Conservation (phyloP, 306 rosid species). For the Vigna unguiculata region DNA sequence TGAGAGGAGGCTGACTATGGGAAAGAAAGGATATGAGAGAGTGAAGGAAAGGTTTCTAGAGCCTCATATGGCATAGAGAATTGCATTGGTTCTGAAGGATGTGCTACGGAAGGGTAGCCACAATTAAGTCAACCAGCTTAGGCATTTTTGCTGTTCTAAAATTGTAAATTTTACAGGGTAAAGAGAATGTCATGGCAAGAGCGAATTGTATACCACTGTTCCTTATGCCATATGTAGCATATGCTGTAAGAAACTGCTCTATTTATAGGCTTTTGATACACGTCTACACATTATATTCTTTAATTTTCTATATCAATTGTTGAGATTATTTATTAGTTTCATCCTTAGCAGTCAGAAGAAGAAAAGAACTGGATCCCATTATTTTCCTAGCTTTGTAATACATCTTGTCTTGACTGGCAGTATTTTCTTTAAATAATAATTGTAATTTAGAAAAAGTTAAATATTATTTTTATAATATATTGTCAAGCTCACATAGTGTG, state of each 20-base stretch:
- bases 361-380: background rate
- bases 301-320: background rate
- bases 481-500: too few species aligned
- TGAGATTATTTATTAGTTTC: too few species aligned
- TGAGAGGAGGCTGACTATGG: slow-evolving; percentile 88
- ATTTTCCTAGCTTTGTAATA: background rate
- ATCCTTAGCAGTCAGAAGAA: background rate
- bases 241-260: slow-evolving; percentile 32
- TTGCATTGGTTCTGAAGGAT: slow-evolving; percentile 77
- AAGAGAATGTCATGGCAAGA: slow-evolving; percentile 12
- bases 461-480: too few species aligned
- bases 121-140: slow-evolving; percentile 40
- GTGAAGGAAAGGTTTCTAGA: slow-evolving; percentile 85
- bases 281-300: background rate
- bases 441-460: too few species aligned
- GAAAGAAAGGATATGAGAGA: slow-evolving; percentile 80
- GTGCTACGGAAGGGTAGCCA: slow-evolving; percentile 64
- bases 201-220: slow-evolving; percentile 14
- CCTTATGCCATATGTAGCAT: slow-evolving; percentile 40
- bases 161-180: slow-evolving; percentile 44
- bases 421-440: too few species aligned
- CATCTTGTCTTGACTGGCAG: background rate
- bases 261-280: slow-evolving; percentile 37
- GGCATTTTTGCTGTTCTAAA: background rate
- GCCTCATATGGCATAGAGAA: slow-evolving; percentile 83